Evolutionary conservation across 805 yeast genomes (phyloP), one percentile per base, ranked within the genome.

Genomic region (Pichia kluyveri): DNA sequence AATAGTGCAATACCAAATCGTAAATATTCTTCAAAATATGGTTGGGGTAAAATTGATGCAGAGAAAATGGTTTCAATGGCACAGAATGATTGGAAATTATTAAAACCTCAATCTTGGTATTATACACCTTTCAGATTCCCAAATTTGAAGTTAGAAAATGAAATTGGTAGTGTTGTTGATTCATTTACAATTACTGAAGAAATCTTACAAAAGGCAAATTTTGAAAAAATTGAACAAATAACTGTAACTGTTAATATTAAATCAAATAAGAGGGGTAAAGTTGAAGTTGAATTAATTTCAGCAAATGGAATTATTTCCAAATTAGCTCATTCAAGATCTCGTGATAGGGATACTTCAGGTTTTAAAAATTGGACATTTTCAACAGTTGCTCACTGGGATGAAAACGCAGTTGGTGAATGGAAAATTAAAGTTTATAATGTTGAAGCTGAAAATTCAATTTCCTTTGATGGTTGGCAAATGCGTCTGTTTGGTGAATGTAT

Each of bases 341-440:
- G 66, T 18, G 99, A 93, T 63, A 54, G 49, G 9, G 71, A 80
- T 7, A 52, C 56, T 2, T 69, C 61, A 1, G 96, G 96, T 0
- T 84, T 87, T 54, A 56, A 61, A 6, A 72, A 84, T 55, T 93
- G 99, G 99, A 85, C 86, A 1, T 93, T 93, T 60, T 87, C 90
- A 87, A 77, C 91, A 11, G 98, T 93, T n/a, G 97, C 96, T 1
- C 98, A 93, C 63, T 93, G 98, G 97, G 96, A 96, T 38, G 90
- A 83, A 56, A 43, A 60, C 2, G 91, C 90, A 3, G 65, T 66
- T 27, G 99, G 99, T 11, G 79, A 75, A 6, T 93, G 99, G 99
- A 79, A 66, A 37, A 57, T 93, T 18, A 78, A 73, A 54, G 90
- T 90, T 2, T 59, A 62, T n/a, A 74, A 76, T 44, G 65, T 67